Evolutionary conservation across 441 rosid species (phyloP).

Genomic region (Syzygium malaccense): DNA sequence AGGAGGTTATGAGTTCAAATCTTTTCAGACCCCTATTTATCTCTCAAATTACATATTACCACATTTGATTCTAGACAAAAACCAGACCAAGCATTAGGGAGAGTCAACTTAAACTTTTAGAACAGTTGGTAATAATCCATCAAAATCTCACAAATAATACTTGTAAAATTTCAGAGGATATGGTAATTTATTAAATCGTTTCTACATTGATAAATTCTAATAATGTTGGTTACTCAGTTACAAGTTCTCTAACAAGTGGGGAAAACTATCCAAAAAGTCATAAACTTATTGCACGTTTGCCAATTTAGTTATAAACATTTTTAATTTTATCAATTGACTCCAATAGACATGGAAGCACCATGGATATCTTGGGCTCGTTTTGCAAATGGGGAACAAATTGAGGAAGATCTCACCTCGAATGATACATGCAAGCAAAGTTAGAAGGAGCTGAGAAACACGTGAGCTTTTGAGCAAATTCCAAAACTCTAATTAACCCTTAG

Average conservation of each 20-base stretch:
- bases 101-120: too few relatives aligned
- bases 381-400: background rate
- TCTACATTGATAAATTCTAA: background rate
- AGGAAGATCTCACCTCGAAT: background rate
- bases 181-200: background rate
- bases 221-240: background rate
- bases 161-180: background rate
- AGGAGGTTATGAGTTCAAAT: too few relatives aligned
- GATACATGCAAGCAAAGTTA: background rate
- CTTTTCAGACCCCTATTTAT: too few relatives aligned
- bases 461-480: background rate
- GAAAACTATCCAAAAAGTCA: too few relatives aligned
- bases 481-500: background rate
- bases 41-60: too few relatives aligned
- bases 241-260: background rate
- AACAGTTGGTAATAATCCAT: too few relatives aligned
- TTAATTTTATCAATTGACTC: too few relatives aligned
- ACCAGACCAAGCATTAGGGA: too few relatives aligned
- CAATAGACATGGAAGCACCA: background rate
- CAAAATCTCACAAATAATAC: background rate
- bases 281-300: too few relatives aligned
- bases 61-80: too few relatives aligned
- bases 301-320: too few relatives aligned
- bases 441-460: background rate
- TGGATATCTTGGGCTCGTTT: background rate